Evolutionary conservation across 2,329 filamentous ascomycete species (phyloP).

Genomic region (Colletotrichum sp.): DNA sequence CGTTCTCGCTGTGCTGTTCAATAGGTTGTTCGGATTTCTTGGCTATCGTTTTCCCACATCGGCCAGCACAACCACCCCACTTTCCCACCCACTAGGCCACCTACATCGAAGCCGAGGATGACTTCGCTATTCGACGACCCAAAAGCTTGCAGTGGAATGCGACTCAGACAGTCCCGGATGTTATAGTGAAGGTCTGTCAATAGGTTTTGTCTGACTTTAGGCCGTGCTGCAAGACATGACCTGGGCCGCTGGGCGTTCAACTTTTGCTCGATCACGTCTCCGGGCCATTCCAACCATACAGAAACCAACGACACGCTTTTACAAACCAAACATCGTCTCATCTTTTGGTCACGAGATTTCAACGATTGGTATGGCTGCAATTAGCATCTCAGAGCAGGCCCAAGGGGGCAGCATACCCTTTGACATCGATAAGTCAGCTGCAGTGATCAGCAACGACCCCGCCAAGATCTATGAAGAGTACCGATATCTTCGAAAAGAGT

Average conservation of each 20-base stretch:
- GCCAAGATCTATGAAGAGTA: conserved; percentile 24
- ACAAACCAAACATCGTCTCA: neutral
- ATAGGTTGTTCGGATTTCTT: neutral
- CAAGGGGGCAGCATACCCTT: neutral
- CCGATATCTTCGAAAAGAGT: conserved; percentile 19
- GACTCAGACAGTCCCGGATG: neutral
- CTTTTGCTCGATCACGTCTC: neutral
- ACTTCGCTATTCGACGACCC: neutral
- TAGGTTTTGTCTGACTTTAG: neutral
- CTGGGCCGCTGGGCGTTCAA: neutral
- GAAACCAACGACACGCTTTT: neutral
- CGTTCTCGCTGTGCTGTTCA: neutral
- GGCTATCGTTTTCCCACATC: neutral
- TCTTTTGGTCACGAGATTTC: too few species aligned
- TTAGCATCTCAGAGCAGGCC: neutral
- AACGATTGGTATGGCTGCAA: neutral
- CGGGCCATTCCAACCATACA: neutral
- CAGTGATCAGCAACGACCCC: conserved; percentile 23
- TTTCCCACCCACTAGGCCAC: neutral
- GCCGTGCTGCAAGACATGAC: neutral
- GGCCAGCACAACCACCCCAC: neutral
- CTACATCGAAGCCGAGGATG: neutral
- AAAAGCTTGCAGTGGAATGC: neutral
- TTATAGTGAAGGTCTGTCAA: neutral
- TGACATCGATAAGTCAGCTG: conserved; percentile 22